Evolutionary conservation across 2,329 filamentous ascomycete genomes (phyloP).

Genomic region (Hypoxylon sp.): DNA sequence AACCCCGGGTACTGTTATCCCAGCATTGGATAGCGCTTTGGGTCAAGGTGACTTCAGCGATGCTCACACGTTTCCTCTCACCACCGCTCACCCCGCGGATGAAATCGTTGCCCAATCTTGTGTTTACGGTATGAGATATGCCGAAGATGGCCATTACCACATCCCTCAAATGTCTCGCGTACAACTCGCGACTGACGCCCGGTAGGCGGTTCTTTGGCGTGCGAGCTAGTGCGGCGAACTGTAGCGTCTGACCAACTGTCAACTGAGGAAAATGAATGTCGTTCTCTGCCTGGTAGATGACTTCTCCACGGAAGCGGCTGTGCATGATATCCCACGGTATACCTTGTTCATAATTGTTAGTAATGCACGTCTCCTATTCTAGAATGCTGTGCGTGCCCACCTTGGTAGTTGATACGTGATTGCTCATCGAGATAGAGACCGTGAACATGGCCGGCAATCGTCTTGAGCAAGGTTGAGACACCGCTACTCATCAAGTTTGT

Average conservation of each 20-base stretch:
- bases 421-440: constrained; percentile 63
- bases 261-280: constrained; percentile 85
- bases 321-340: constrained; percentile 58
- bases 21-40: constrained; percentile 59
- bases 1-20: constrained; percentile 70
- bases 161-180: constrained; percentile 38
- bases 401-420: constrained; percentile 68
- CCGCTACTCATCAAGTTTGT: constrained; percentile 54
- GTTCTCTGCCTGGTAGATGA: constrained; percentile 86
- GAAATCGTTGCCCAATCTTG: constrained; percentile 80
- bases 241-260: constrained; percentile 82
- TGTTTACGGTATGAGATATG: constrained; percentile 67
- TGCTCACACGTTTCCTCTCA: constrained; percentile 76
- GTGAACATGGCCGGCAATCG: constrained; percentile 67
- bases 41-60: constrained; percentile 70
- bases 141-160: constrained; percentile 58
- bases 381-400: constrained; percentile 55
- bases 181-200: constrained; percentile 66
- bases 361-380: constrained; percentile 47
- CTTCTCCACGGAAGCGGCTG: constrained; percentile 67
- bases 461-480: constrained; percentile 71
- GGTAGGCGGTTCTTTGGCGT: constrained; percentile 20
- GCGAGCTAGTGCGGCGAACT: constrained; percentile 79
- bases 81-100: constrained; percentile 80
- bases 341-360: constrained; percentile 50